A percentile compares a stretch with the other conserved stretches of the same genome.
Evolutionary conservation across 176 grass and related monocot species (phyloP).

Genomic region (Musa troglodytarum): DNA sequence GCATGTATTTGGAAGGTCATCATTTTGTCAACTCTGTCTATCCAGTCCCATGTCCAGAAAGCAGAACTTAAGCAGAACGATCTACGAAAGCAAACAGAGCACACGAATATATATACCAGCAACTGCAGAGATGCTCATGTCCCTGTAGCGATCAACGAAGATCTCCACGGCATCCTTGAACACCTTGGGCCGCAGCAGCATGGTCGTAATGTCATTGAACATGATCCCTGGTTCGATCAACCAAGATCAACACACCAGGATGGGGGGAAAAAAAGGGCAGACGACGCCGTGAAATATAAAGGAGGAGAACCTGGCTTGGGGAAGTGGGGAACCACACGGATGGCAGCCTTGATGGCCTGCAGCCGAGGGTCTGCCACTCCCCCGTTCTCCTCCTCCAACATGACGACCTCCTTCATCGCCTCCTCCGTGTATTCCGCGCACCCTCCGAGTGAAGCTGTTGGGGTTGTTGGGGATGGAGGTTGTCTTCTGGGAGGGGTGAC

Average conservation of each 20-base stretch:
- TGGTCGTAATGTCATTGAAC: slow-evolving; percentile 92
- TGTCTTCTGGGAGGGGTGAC: too few relatives aligned
- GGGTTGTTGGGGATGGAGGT: too few relatives aligned
- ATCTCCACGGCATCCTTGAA: slow-evolving; percentile 83
- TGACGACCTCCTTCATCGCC: neutral
- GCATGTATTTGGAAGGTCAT: too few relatives aligned
- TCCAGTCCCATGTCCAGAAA: neutral
- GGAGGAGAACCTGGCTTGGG: slow-evolving; percentile 60
- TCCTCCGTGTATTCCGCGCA: too few relatives aligned
- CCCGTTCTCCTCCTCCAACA: slow-evolving; percentile 1
- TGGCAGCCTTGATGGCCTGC: slow-evolving; percentile 19
- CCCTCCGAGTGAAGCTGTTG: too few relatives aligned
- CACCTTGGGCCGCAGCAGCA: slow-evolving; percentile 64
- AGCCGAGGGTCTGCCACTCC: slow-evolving; percentile 9
- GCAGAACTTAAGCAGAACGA: neutral
- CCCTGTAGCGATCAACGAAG: slow-evolving; percentile 81
- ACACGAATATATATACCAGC: slow-evolving; percentile 38
- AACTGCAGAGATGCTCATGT: slow-evolving; percentile 66
- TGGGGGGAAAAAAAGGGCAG: neutral
- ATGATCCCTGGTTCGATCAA: slow-evolving; percentile 56
- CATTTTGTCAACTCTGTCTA: neutral
- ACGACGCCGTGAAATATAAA: neutral
- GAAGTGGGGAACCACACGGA: slow-evolving; percentile 34
- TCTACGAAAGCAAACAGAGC: neutral
- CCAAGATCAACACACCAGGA: neutral